Conservation (phyloP, 1,139 yeast species). For the Saccharomycopsis hybrid region DNA sequence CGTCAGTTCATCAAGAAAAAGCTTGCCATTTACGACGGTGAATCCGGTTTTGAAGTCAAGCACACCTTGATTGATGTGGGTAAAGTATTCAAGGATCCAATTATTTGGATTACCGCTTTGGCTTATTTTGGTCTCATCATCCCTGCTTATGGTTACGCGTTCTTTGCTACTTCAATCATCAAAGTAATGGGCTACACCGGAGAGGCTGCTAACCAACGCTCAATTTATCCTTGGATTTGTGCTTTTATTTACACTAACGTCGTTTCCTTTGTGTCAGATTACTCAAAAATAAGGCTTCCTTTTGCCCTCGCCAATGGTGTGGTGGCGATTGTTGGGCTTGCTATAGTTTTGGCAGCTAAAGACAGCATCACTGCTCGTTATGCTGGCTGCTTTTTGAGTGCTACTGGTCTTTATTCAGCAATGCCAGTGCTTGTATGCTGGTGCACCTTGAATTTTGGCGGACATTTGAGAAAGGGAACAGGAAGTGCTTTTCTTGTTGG, state of each 20-base stretch:
- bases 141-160: constrained; percentile 69
- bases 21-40: constrained; percentile 38
- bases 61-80: constrained; percentile 29
- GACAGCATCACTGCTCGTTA: constrained; percentile 41
- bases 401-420: constrained; percentile 59
- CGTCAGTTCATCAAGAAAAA: constrained; percentile 35
- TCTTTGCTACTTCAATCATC: constrained; percentile 62
- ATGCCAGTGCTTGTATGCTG: constrained; percentile 77
- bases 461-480: constrained; percentile 63
- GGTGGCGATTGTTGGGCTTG: constrained; percentile 49
- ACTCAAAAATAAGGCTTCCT: constrained; percentile 39
- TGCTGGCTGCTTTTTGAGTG: constrained; percentile 66
- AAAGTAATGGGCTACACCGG: constrained; percentile 53
- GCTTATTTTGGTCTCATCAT: constrained; percentile 59
- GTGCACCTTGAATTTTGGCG: constrained; percentile 53
- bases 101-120: constrained; percentile 51
- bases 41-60: constrained; percentile 32
- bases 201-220: constrained; percentile 57
- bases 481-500: constrained; percentile 77
- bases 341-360: constrained; percentile 38
- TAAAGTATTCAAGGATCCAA: constrained; percentile 33
- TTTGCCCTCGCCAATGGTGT: constrained; percentile 39
- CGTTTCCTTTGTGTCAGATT: constrained; percentile 40
- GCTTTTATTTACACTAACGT: constrained; percentile 53
- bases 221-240: constrained; percentile 67